Percentiles rank a stretch among this genome's conserved stretches.
Conservation (phyloP, 2,329 filamentous ascomycete genomes). For the Dactylonectria estremocensis region DNA sequence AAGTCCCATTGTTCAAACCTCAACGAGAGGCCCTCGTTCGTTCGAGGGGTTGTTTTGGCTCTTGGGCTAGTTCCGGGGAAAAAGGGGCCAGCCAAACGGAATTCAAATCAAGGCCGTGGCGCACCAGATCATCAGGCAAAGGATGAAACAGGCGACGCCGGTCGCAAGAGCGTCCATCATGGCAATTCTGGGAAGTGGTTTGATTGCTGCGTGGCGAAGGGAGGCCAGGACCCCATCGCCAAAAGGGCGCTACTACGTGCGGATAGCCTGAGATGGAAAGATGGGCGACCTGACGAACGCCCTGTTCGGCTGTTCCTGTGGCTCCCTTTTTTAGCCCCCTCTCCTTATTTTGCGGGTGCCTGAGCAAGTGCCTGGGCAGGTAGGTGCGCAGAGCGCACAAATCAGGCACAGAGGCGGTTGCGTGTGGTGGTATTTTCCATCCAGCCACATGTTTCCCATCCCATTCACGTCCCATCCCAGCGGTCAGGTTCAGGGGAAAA, state of each 20-base stretch:
- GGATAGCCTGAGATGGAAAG: background rate
- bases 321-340: constrained; percentile 4
- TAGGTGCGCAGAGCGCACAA: constrained; percentile 11
- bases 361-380: no score
- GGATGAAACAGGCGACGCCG: constrained; percentile 43
- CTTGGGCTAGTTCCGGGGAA: constrained; percentile 13
- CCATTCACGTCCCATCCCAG: constrained; percentile 25
- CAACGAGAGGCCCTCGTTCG: constrained; percentile 12
- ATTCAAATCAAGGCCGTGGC: constrained; percentile 27
- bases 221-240: constrained; percentile 37
- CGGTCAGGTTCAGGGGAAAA: constrained; percentile 32
- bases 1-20: constrained; percentile 19
- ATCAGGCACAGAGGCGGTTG: constrained; percentile 24
- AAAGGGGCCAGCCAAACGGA: background rate
- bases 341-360: constrained; percentile 23
- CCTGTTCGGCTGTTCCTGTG: constrained; percentile 26
- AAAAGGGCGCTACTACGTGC: background rate
- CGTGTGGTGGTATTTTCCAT: constrained; percentile 27
- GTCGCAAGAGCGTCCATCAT: constrained; percentile 33
- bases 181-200: constrained; percentile 35
- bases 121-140: constrained; percentile 17
- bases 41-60: background rate
- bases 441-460: constrained; percentile 25
- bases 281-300: constrained; percentile 1
- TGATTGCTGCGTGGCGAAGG: constrained; percentile 43